Evolutionary conservation across 2,329 filamentous ascomycete genomes (phyloP), one percentile per base, ranked within the genome.

Genomic region (Rosellinia necatrix): DNA sequence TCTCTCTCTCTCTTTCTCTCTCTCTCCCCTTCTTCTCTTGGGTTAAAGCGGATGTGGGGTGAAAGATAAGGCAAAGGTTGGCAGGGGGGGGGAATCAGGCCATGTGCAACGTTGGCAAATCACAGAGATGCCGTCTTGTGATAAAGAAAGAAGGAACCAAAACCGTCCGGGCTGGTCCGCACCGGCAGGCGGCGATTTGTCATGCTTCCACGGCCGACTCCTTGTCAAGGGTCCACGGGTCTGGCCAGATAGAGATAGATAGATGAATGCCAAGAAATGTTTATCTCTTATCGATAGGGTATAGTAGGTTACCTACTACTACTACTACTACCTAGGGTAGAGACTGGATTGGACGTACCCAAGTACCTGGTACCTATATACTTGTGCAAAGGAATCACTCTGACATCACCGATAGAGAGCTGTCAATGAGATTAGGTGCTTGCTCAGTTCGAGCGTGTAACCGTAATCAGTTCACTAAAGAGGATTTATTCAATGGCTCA

Each of bases 251-350:
- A n/a, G n/a, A n/a, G n/a, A n/a, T n/a, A n/a, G n/a, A n/a, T n/a
- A n/a, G n/a, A n/a, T n/a, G n/a, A n/a, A n/a, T n/a, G n/a, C n/a
- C n/a, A n/a, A n/a, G n/a, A n/a, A n/a, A n/a, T n/a, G n/a, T n/a
- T n/a, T n/a, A 9, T 29, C 35, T 49, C 53, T 65, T 71, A 71
- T 71, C 69, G 70, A 71, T 71, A 70, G 66, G 66, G 60, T 40
- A 37, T 43, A 19, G 8, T 2, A 3, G 12, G 21, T 12, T 17
- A n/a, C n/a, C n/a, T n/a, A n/a, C n/a, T n/a, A n/a, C n/a, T n/a
- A n/a, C n/a, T n/a, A n/a, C n/a, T n/a, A n/a, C n/a, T n/a, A n/a
- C n/a, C n/a, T n/a, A n/a, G n/a, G n/a, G n/a, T n/a, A n/a, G n/a
- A n/a, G n/a, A n/a, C n/a, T n/a, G n/a, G n/a, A n/a, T n/a, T n/a